Evolutionary conservation across 176 grass and related monocot genomes (phyloP), one percentile per base, ranked within the genome.

Genomic region (Musa troglodytarum): DNA sequence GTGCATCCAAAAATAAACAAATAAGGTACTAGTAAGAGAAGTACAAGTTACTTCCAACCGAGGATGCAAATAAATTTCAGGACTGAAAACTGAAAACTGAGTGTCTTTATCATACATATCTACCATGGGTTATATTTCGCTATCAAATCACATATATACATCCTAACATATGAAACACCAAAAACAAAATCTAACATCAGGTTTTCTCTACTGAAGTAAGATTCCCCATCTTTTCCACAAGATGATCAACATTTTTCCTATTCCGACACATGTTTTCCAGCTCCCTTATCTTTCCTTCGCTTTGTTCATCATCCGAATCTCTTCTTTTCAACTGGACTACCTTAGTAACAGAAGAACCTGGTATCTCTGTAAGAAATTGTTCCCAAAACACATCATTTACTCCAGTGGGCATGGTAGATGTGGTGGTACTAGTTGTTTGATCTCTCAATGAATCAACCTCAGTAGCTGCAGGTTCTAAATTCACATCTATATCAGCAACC

Each of bases 281-380:
- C 11, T 79, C 83, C 34, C 29, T 73, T 68, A 82, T 52, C 80
- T 74, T 79, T 63, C 57, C 80, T 63, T 81, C 81, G 81, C 83
- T 81, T 5, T 13, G 76, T 68, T 81, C 83, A 34, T 79, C 79
- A 12, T 85, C 80, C 26, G 55, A 71, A 49, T 93, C 87, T 76
- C 89, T 80, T 65, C 89, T 72, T 78, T 96, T 87, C 21, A 87
- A 92, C 74, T 96, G 87, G 8, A 79, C 93, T 79, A 89, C 87
- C n/a, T 92, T 83, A 22, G 66, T 78, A 56, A 6, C 34, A 43
- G 34, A 43, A 43, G 49, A 80, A 10, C 78, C 89, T 70, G 93
- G 93, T 50, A 85, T 89, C 81, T 96, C 93, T 17, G 85, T 88
- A 81, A 96, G 87, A 82, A 96, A 96, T 73, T 96, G 93, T 73